Base-by-base conservation (phyloP, 1,139 yeast genomes). In the Debaryomycetaceae sp. region DNA sequence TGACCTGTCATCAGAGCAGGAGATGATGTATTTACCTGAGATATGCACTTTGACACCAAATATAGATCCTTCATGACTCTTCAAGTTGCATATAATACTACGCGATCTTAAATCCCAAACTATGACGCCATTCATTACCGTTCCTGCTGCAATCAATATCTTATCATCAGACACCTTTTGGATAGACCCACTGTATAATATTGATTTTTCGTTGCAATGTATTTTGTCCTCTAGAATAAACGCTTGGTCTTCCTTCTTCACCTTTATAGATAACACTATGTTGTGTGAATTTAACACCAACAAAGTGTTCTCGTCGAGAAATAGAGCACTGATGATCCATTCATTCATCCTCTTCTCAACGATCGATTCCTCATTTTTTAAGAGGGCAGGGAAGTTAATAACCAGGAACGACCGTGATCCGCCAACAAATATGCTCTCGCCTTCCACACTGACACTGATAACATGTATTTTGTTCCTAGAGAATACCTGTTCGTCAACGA, bases 1-100 rank as follows among this genome's bases (percentile, higher is more conserved):
- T 0, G 97, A 87, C 49, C 99, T 74, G 59, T 93, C 99, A 62
- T 93, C 98, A 0, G 98, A 91, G 60, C 99, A 93, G 36, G 95
- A 83, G 1, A 84, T 80, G 6, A 88, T 67, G 45, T 68, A 74
- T 41, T 68, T 62, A 4, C 87, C 90, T 44, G 72, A 66, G 0
- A 61, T 52, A 49, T 88, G 87, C 34, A 87, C 71, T 29, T 76
- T 75, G 5, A 89, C 90, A 13, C 87, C 89, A 63, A 93, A 93
- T 36, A 93, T 89, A 0, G 97, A 87, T 1, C 98, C 98, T 60
- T 86, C 91, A 60, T 93, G 99, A 1, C 82, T 84, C 0, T 77
- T 76, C 45, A 91, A 70, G 36, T 75, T 76, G 52, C 83, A 81
- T 1, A 81, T 35, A 7, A 84, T 69, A 37, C 69, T 51, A 8